Conservation (phyloP, 1,284 basidiomycete genomes). For the Termitomyces sp. region DNA sequence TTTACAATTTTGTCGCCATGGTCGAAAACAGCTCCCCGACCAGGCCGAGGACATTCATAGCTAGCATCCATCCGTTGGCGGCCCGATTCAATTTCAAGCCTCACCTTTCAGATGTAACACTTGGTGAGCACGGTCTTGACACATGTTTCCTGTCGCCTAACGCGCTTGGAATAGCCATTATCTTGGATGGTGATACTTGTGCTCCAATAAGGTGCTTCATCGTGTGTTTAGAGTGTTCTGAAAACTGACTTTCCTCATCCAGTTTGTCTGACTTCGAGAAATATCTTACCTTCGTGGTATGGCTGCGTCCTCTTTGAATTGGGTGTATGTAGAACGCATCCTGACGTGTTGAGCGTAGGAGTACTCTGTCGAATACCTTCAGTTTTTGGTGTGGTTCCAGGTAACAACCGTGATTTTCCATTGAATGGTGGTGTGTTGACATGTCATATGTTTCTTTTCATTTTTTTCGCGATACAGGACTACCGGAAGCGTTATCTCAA, state of each 20-base stretch:
- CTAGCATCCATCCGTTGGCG: constrained; percentile 17
- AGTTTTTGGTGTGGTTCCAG: constrained; percentile 41
- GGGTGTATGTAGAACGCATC: background rate
- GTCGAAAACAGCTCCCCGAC: constrained; percentile 1
- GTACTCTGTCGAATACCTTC: constrained; percentile 36
- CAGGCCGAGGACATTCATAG: constrained; percentile 11
- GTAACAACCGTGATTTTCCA: constrained; percentile 12
- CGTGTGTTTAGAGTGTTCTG: background rate
- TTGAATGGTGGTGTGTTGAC: constrained; percentile 1
- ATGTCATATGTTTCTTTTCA: background rate
- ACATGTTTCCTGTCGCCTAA: constrained; percentile 2
- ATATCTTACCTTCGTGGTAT: constrained; percentile 28
- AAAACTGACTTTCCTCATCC: background rate
- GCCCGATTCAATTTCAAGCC: constrained; percentile 18
- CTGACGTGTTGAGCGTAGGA: constrained; percentile 23
- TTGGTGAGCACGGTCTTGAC: constrained; percentile 13
- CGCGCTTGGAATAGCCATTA: constrained; percentile 23
- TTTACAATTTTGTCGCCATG: constrained; percentile 3
- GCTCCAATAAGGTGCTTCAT: constrained; percentile 32
- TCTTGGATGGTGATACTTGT: constrained; percentile 38
- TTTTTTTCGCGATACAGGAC: constrained; percentile 20
- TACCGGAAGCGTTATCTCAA: constrained; percentile 34
- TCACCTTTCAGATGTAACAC: constrained; percentile 16
- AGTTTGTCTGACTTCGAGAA: constrained; percentile 36
- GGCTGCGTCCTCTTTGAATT: constrained; percentile 10